These are phyloP conservation scores for Lentinus tigrinus DNA, from an alignment of 768 basidiomycete genomes.

Conservation along the genomic window DNA sequence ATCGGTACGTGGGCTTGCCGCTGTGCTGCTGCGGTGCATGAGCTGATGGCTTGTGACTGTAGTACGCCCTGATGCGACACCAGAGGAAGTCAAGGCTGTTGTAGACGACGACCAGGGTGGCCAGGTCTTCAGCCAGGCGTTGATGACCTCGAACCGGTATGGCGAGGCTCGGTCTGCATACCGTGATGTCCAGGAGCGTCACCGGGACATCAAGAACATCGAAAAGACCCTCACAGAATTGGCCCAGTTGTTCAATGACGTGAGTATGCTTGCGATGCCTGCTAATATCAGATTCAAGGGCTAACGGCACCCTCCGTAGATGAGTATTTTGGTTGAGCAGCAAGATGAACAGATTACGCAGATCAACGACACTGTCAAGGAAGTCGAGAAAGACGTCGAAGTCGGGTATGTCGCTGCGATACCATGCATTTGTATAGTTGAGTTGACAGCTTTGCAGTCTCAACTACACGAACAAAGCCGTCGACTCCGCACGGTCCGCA, in stretches of 20 bases:
- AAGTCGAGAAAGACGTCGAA: conserved; percentile 82
- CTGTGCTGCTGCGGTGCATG: neutral
- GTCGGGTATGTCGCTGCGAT: conserved; percentile 57
- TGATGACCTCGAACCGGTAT: conserved; percentile 88
- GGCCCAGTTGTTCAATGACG: conserved; percentile 95
- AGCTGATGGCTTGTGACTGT: neutral
- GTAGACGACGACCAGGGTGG: conserved; percentile 63
- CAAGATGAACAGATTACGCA: conserved; percentile 86
- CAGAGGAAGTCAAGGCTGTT: conserved; percentile 70
- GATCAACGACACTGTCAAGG: conserved; percentile 75
- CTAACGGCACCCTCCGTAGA: conserved; percentile 42
- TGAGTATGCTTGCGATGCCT: conserved; percentile 35
- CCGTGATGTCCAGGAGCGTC: conserved; percentile 95
- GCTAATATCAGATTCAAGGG: neutral
- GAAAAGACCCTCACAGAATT: conserved; percentile 91
- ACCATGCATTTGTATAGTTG: neutral
- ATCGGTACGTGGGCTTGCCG: conserved; percentile 50
- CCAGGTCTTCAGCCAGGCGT: conserved; percentile 83
- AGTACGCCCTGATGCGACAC: conserved; percentile 88
- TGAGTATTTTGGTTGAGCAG: conserved; percentile 93
- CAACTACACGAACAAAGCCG: conserved; percentile 82
- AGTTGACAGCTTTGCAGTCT: conserved; percentile 45
- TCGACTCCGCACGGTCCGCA: conserved; percentile 81
- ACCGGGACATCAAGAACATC: conserved; percentile 94
- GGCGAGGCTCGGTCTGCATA: conserved; percentile 89